A percentile compares a stretch with the other conserved stretches of the same genome.
phyloP scores from a whole-genome alignment of 2,329 filamentous ascomycete genomes.

The Colletotrichum sp. region DNA sequence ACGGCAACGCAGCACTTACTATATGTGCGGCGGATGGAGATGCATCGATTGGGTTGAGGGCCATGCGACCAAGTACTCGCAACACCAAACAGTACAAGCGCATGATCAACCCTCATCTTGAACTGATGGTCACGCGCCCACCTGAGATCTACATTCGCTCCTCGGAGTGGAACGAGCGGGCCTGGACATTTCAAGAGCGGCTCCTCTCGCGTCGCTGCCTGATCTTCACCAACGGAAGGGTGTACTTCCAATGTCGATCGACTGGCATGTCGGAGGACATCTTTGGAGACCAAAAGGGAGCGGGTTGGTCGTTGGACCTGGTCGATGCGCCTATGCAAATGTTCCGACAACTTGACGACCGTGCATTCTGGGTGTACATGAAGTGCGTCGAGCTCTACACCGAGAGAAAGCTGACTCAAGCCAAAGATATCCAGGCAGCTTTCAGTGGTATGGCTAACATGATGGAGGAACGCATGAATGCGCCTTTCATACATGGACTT shows the following conservation, averaged over 20 bases:
- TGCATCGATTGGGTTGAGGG: slow-evolving; percentile 25
- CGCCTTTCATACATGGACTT: slow-evolving; percentile 32
- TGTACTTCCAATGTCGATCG: slow-evolving; percentile 35
- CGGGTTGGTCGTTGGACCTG: slow-evolving; percentile 33
- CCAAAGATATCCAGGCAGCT: slow-evolving; percentile 34
- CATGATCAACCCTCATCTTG: slow-evolving; percentile 38
- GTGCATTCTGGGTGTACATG: slow-evolving; percentile 34
- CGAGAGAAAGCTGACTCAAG: slow-evolving; percentile 26
- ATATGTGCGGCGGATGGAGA: slow-evolving; percentile 39
- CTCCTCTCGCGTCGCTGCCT: slow-evolving; percentile 47
- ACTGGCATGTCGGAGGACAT: slow-evolving; percentile 32
- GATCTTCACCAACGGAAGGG: slow-evolving; percentile 37
- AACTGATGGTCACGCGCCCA: slow-evolving; percentile 33
- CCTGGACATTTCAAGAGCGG: slow-evolving; percentile 48
- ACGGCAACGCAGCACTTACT: slow-evolving; percentile 47
- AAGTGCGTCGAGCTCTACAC: slow-evolving; percentile 34
- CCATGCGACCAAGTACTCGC: slow-evolving; percentile 14
- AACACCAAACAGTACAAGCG: slow-evolving; percentile 30
- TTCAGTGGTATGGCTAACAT: slow-evolving; percentile 35
- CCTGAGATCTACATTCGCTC: slow-evolving; percentile 26
- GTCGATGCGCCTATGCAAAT: slow-evolving; percentile 31
- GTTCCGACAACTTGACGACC: slow-evolving; percentile 26
- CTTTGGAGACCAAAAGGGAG: slow-evolving; percentile 26
- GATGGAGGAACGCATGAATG: slow-evolving; percentile 26
- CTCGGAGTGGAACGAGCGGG: slow-evolving; percentile 43